Conservation (phyloP, 106 monocot species). For the Ottelia alismoides region DNA sequence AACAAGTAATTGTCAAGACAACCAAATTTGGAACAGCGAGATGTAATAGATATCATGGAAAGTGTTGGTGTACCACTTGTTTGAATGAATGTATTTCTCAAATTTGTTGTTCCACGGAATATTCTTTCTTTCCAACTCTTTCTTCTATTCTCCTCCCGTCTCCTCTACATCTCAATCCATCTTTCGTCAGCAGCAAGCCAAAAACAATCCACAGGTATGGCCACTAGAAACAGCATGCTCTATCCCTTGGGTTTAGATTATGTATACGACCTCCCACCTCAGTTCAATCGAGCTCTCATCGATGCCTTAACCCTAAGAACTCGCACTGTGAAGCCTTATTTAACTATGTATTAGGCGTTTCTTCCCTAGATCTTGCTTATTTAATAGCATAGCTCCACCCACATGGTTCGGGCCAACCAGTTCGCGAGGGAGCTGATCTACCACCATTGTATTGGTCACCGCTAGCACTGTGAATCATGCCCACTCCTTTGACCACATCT, state of each 20-base stretch:
- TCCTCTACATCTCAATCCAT: conserved; percentile 3
- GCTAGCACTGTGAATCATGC: too few relatives aligned
- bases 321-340: conserved; percentile 50
- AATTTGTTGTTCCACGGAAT: too few relatives aligned
- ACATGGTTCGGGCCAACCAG: conserved; percentile 83
- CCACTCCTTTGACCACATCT: too few relatives aligned
- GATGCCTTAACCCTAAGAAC: conserved; percentile 24
- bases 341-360: conserved; percentile 47
- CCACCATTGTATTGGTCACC: conserved; percentile 58
- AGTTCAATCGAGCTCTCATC: conserved; percentile 58
- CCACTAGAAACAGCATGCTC: not conserved
- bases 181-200: not conserved
- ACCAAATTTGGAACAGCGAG: too few relatives aligned
- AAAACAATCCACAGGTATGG: not conserved
- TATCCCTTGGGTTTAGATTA: conserved; percentile 38
- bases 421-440: conserved; percentile 67
- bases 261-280: conserved; percentile 73
- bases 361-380: conserved; percentile 25
- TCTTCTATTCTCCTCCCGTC: conserved; percentile 15
- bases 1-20: too few relatives aligned
- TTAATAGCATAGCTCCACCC: conserved; percentile 37
- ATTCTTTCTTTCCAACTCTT: conserved; percentile 31
- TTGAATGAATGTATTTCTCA: too few relatives aligned
- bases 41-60: too few relatives aligned
- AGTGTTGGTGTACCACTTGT: too few relatives aligned